These are phyloP conservation scores for Parachaetomium inaequale DNA, from an alignment of 495 filamentous ascomycete genomes.

Conservation along the genomic window DNA sequence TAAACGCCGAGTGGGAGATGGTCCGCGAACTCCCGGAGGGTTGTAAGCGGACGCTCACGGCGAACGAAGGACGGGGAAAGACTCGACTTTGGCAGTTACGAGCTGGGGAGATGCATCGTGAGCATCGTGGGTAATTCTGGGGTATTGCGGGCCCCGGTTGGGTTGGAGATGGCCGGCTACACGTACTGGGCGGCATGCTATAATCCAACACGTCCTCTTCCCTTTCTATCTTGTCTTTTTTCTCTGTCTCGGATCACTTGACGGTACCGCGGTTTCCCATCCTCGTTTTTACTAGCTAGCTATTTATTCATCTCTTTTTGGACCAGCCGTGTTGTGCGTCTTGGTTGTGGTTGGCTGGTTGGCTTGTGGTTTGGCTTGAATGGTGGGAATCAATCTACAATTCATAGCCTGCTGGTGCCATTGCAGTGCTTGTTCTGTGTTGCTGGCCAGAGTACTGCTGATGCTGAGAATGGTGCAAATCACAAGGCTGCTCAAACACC, in stretches of 20 bases:
- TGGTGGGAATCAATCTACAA: not conserved
- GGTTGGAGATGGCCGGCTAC: conserved; percentile 10
- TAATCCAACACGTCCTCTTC: conserved; percentile 6
- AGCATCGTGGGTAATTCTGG: not conserved
- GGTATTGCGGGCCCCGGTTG: conserved; percentile 4
- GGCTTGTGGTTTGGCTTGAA: not conserved
- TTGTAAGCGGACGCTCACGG: not conserved
- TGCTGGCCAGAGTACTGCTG: no score
- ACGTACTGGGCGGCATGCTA: not conserved
- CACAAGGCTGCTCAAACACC: no score
- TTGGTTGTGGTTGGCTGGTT: not conserved
- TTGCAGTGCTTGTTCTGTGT: no score
- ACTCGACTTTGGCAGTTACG: conserved; percentile 10
- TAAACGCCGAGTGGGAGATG: conserved; percentile 1
- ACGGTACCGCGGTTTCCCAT: conserved; percentile 17
- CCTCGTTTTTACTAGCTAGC: conserved; percentile 22
- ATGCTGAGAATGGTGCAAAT: no score
- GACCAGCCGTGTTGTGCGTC: conserved; percentile 10
- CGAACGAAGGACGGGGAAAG: conserved; percentile 2
- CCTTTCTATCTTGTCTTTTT: conserved; percentile 19
- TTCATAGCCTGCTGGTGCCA: no score
- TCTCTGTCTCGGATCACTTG: conserved; percentile 21
- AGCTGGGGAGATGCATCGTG: conserved; percentile 1
- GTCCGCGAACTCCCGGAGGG: conserved; percentile 2
- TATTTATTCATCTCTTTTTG: conserved; percentile 24